Base-by-base conservation (phyloP, 345 rosid species). In the Physaria fendleri region DNA sequence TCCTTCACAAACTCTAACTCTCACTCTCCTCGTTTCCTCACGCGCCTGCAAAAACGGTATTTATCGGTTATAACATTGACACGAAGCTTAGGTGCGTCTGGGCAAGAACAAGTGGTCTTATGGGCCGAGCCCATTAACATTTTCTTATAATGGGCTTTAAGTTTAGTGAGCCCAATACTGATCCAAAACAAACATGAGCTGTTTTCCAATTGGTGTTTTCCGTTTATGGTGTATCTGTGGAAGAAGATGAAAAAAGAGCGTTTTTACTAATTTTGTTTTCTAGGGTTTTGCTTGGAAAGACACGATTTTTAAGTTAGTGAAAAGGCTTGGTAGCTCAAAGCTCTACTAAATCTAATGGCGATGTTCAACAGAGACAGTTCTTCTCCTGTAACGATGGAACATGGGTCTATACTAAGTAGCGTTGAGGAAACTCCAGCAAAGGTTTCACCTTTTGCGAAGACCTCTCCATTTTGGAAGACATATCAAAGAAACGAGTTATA, bases 371-470 rank as follows among this genome's bases (percentile, higher is more conserved):
- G 81, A 1, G 76, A 79, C 8, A 72, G 78, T 15, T 23, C 18
- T 2, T 12, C 63, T 50, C 81, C 75, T 3, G 39, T 79, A 38
- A 25, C 44, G 0, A 81, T 85, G 28, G 83, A 81, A 30, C 78
- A 74, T 6, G 17, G 20, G 8, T 32, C 28, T 49, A 39, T 85
- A 0, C 64, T 93, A 42, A n/a, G n/a, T n/a, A n/a, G n/a, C n/a
- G n/a, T 7, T 16, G 52, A 30, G 32, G 53, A 25, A 42, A 20
- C 54, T 5, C 55, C 4, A 21, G 22, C 23, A 14, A 34, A 22
- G 14, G 21, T 3, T 8, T 58, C 78, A 49, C 87, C 83, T 40
- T 84, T 82, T 40, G 71, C 33, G 29, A 88, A 81, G 74, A 75
- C 32, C 44, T 79, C 81, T 2, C 73, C 70, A 0, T 47, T 76